These are phyloP conservation scores for Mycena rebaudengoi DNA, from an alignment of 768 basidiomycete genomes.

Conservation along the genomic window DNA sequence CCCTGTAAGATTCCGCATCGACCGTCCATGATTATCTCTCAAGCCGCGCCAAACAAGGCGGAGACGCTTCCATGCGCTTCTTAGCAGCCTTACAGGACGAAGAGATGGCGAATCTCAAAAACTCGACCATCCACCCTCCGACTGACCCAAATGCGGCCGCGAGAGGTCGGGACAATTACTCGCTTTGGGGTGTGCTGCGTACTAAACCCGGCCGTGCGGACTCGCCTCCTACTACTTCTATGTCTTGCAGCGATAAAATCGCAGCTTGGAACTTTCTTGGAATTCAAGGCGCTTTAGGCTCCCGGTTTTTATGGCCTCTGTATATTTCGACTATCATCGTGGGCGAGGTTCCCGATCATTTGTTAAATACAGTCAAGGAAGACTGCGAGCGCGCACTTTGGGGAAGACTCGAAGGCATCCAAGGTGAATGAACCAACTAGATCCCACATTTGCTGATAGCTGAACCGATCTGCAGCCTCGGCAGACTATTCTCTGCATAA, in stretches of 20 bases:
- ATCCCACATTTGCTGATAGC: background rate
- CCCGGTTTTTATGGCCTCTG: slow-evolving; percentile 62
- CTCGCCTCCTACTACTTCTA: slow-evolving; percentile 79
- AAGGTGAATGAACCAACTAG: slow-evolving; percentile 44
- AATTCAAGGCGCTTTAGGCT: slow-evolving; percentile 83
- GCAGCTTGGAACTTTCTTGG: slow-evolving; percentile 87
- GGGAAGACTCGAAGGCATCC: slow-evolving; percentile 54
- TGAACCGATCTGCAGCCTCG: background rate
- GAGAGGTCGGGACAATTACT: slow-evolving; percentile 85
- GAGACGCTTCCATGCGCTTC: slow-evolving; percentile 87
- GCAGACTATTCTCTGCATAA: slow-evolving; percentile 55
- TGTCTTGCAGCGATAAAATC: slow-evolving; percentile 97
- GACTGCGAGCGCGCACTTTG: slow-evolving; percentile 80
- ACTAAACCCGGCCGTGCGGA: slow-evolving; percentile 96
- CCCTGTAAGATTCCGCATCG: slow-evolving; percentile 51
- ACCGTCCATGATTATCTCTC: slow-evolving; percentile 3
- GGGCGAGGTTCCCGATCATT: slow-evolving; percentile 65
- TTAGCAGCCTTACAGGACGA: slow-evolving; percentile 80
- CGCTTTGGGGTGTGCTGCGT: slow-evolving; percentile 77
- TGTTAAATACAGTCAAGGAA: slow-evolving; percentile 49
- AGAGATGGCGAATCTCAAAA: slow-evolving; percentile 75
- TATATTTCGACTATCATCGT: slow-evolving; percentile 75
- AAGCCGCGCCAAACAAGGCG: slow-evolving; percentile 58
- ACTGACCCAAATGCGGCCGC: slow-evolving; percentile 51
- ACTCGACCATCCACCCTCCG: slow-evolving; percentile 46